Evolutionary conservation across 2,329 filamentous ascomycete species (phyloP).

Genomic region (Neoarthrinium moseri): DNA sequence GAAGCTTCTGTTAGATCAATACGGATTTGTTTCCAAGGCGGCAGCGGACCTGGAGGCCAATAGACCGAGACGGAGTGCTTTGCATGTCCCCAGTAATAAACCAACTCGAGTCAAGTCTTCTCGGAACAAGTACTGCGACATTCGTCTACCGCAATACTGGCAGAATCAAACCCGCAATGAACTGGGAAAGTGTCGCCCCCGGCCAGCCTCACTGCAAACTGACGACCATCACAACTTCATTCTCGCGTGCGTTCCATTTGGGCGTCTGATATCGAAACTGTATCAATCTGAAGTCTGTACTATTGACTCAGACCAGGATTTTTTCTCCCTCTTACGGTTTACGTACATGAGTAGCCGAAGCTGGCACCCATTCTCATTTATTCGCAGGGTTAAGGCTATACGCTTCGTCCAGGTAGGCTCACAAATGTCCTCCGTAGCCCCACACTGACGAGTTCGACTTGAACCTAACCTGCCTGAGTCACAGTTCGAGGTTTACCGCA

Average conservation of each 20-base stretch:
- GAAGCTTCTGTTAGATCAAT: not conserved
- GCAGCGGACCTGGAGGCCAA: not conserved
- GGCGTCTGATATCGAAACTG: slow-evolving; percentile 11
- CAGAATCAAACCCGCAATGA: not conserved
- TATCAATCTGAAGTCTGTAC: slow-evolving; percentile 18
- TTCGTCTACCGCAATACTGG: not conserved
- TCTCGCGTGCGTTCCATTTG: slow-evolving; percentile 16
- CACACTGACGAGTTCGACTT: not conserved
- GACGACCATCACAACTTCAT: slow-evolving; percentile 13
- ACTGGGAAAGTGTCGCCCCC: not conserved
- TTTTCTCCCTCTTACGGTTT: slow-evolving; percentile 16
- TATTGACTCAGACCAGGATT: slow-evolving; percentile 17
- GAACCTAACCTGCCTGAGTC: not conserved
- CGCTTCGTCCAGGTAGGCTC: slow-evolving; percentile 14
- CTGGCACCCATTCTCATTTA: not conserved
- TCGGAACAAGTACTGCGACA: not conserved
- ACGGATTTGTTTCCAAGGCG: no score
- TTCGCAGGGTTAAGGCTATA: slow-evolving; percentile 12
- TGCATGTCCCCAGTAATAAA: no score
- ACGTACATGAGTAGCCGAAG: slow-evolving; percentile 5
- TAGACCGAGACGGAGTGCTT: no score
- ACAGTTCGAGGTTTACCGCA: slow-evolving; percentile 18
- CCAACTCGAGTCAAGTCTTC: no score
- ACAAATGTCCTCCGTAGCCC: not conserved
- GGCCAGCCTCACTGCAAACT: not conserved